Evolutionary conservation across 2,329 filamentous ascomycete species (phyloP).

Genomic region (Paracoccidioides lutzii): DNA sequence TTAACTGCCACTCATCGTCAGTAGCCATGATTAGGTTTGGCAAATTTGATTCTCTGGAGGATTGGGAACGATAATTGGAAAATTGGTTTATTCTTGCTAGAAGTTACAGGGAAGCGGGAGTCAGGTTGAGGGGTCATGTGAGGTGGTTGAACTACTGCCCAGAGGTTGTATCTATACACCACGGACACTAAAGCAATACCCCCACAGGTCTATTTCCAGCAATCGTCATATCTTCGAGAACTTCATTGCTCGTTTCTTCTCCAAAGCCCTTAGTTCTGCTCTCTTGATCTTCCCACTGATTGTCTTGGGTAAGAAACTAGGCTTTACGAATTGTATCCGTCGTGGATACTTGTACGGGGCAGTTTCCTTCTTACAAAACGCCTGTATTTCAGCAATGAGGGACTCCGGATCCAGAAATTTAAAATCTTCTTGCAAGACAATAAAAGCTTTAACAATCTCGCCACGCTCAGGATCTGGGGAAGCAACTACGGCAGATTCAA

Average conservation of each 20-base stretch:
- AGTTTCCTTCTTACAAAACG: constrained; percentile 29
- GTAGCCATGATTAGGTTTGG: background rate
- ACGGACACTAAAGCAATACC: background rate
- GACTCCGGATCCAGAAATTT: constrained; percentile 9
- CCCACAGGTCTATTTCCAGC: background rate
- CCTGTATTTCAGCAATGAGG: constrained; percentile 25
- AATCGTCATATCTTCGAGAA: background rate
- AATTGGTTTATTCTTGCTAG: background rate
- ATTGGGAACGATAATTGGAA: background rate
- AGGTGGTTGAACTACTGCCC: too few relatives aligned
- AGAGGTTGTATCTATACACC: too few relatives aligned
- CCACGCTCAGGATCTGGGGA: constrained; percentile 26
- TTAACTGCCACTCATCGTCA: background rate
- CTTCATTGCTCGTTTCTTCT: constrained; percentile 17
- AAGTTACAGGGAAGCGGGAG: too few relatives aligned
- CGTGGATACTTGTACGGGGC: constrained; percentile 33
- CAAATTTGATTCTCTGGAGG: background rate
- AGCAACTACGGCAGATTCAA: constrained; percentile 30
- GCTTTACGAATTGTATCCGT: constrained; percentile 28
- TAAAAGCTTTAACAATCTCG: constrained; percentile 32
- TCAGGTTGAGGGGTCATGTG: too few relatives aligned
- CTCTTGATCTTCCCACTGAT: constrained; percentile 27
- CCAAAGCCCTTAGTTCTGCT: constrained; percentile 26
- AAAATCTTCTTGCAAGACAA: constrained; percentile 22
- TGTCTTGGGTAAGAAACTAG: constrained; percentile 28